A percentile compares a stretch with the other conserved stretches of the same genome.
Evolutionary conservation across 2,329 filamentous ascomycete genomes (phyloP).

Genomic region (Aspergillus spinulosporus): DNA sequence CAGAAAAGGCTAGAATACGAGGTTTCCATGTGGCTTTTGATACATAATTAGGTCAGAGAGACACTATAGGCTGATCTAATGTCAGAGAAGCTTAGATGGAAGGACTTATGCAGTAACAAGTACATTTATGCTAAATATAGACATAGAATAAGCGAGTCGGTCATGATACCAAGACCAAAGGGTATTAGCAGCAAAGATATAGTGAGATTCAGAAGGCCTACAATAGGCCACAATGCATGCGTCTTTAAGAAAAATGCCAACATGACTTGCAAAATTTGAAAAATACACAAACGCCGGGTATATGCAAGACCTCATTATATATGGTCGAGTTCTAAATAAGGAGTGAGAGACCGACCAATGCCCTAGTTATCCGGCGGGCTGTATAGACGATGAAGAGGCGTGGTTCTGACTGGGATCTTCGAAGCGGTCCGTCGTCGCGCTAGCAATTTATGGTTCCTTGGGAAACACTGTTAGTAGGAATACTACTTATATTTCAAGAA

Average conservation of each 20-base stretch:
- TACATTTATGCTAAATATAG: conserved; percentile 7
- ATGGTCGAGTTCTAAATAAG: background rate
- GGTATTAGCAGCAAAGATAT: background rate
- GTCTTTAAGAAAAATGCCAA: background rate
- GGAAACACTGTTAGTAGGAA: no score
- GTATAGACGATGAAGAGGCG: conserved; percentile 13
- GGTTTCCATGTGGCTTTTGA: no score
- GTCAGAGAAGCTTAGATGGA: background rate
- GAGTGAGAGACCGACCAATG: background rate
- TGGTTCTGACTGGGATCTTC: conserved; percentile 10
- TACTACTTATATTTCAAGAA: no score
- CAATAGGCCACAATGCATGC: background rate
- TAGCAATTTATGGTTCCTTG: conserved; percentile 5
- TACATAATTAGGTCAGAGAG: no score
- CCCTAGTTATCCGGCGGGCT: background rate
- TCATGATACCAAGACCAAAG: background rate
- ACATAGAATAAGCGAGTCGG: background rate
- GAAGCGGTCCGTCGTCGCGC: conserved; percentile 10
- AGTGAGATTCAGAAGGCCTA: background rate
- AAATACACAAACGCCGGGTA: conserved; percentile 5
- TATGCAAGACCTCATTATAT: conserved; percentile 7
- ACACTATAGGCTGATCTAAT: background rate
- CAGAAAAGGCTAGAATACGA: no score
- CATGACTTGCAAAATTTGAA: background rate
- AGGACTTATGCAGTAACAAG: background rate